Evolutionary conservation across 2,329 filamentous ascomycete genomes (phyloP).

Genomic region (Trichocomaceae sp.): DNA sequence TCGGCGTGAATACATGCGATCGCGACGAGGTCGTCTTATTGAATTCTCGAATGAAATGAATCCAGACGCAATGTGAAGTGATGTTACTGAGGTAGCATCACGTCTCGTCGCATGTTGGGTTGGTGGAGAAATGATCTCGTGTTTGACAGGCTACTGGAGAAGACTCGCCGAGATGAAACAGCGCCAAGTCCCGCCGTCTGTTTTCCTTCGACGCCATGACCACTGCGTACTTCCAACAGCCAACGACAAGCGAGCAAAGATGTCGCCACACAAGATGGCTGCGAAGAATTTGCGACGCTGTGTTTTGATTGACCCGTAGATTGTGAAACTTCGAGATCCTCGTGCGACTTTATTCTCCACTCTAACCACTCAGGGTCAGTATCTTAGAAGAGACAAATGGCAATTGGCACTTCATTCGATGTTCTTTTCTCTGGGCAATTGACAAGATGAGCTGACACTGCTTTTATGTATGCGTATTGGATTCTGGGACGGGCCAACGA

Average conservation of each 20-base stretch:
- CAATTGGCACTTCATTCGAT: not conserved
- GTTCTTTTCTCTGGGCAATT: not conserved
- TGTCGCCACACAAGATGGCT: slow-evolving; percentile 4
- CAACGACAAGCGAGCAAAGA: slow-evolving; percentile 1
- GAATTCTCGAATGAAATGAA: no score
- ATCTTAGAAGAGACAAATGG: not conserved
- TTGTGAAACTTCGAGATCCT: not conserved
- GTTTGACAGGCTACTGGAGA: not conserved
- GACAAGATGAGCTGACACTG: not conserved
- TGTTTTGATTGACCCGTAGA: slow-evolving; percentile 3
- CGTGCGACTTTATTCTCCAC: not conserved
- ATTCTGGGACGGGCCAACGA: not conserved
- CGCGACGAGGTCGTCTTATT: not conserved
- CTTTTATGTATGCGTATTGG: not conserved
- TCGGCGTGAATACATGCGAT: not conserved
- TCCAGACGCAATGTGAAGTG: not conserved
- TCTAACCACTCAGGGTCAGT: not conserved
- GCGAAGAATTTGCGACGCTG: slow-evolving; percentile 2
- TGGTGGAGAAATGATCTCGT: not conserved
- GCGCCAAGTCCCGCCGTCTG: slow-evolving; percentile 11
- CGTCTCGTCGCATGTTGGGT: not conserved
- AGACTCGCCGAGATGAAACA: slow-evolving; percentile 10
- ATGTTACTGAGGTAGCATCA: not conserved
- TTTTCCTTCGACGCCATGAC: not conserved
- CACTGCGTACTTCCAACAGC: not conserved